phyloP scores from a whole-genome alignment of 129 eudicot species.

The Pittosporum tobira region DNA sequence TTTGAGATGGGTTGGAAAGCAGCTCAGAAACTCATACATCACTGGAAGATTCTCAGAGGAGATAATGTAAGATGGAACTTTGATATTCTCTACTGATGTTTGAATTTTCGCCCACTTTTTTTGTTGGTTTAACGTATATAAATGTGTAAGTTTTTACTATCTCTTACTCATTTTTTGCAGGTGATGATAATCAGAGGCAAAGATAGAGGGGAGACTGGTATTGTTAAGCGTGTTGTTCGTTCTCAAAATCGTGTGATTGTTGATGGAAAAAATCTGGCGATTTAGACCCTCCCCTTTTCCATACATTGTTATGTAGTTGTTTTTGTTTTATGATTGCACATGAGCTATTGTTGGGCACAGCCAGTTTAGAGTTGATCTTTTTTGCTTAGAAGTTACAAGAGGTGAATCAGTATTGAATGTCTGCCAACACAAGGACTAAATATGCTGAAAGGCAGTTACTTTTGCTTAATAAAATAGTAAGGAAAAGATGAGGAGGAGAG shows the following conservation, averaged over 20 bases:
- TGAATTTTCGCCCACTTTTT: neutral
- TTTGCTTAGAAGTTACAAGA: no score
- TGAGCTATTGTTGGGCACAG: neutral
- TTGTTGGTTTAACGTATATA: neutral
- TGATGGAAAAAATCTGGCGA: conserved; percentile 88
- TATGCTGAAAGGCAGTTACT: no score
- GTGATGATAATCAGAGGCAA: conserved; percentile 92
- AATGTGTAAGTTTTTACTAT: neutral
- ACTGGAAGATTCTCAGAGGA: conserved; percentile 85
- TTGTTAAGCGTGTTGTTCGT: conserved; percentile 62
- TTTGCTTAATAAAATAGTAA: no score
- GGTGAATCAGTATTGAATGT: no score
- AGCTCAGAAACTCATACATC: conserved; percentile 84
- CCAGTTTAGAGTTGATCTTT: no score
- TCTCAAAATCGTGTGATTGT: conserved; percentile 79
- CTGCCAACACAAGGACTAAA: no score
- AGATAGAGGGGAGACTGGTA: conserved; percentile 76
- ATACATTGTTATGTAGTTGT: neutral
- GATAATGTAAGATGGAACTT: conserved; percentile 56
- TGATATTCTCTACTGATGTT: no score
- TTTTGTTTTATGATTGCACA: neutral
- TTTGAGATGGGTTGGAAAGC: conserved; percentile 89
- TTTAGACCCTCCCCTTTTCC: neutral
- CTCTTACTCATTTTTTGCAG: conserved; percentile 19
- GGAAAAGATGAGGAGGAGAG: no score